Evolutionary conservation across 768 basidiomycete genomes (phyloP).

Genomic region (Podaxis sp.): DNA sequence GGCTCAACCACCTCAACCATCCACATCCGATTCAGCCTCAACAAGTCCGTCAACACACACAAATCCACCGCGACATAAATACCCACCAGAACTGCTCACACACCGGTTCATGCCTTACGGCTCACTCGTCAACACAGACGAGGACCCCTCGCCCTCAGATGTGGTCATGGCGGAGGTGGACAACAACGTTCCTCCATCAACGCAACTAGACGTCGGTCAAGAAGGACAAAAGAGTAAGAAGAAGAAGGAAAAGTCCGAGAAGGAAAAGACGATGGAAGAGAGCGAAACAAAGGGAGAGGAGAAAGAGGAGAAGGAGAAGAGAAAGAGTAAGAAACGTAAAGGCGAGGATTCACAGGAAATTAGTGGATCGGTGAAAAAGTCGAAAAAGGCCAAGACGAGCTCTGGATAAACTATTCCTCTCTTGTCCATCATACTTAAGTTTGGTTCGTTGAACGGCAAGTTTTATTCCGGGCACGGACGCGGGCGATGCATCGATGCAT

Average conservation of each 20-base stretch:
- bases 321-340: slow-evolving; percentile 50
- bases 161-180: slow-evolving; percentile 9
- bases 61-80: slow-evolving; percentile 55
- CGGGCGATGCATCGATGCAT: neutral
- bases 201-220: neutral
- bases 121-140: slow-evolving; percentile 30
- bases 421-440: neutral
- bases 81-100: slow-evolving; percentile 61
- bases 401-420: slow-evolving; percentile 11
- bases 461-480: neutral
- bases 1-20: slow-evolving; percentile 43
- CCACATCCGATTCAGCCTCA: slow-evolving; percentile 27
- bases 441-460: neutral
- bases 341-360: slow-evolving; percentile 29
- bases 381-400: slow-evolving; percentile 27
- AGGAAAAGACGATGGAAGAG: slow-evolving; percentile 21
- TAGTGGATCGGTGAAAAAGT: slow-evolving; percentile 40
- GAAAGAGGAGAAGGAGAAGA: slow-evolving; percentile 30
- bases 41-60: slow-evolving; percentile 29
- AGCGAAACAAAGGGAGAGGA: slow-evolving; percentile 25
- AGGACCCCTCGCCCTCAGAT: slow-evolving; percentile 14
- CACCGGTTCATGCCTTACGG: slow-evolving; percentile 68
- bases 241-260: slow-evolving; percentile 15
- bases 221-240: slow-evolving; percentile 7
- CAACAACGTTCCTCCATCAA: neutral